Percentiles rank a stretch among this genome's conserved stretches.
phyloP scores from a whole-genome alignment of 139 green algal genomes.

The Edaphochlamys debaryana region DNA sequence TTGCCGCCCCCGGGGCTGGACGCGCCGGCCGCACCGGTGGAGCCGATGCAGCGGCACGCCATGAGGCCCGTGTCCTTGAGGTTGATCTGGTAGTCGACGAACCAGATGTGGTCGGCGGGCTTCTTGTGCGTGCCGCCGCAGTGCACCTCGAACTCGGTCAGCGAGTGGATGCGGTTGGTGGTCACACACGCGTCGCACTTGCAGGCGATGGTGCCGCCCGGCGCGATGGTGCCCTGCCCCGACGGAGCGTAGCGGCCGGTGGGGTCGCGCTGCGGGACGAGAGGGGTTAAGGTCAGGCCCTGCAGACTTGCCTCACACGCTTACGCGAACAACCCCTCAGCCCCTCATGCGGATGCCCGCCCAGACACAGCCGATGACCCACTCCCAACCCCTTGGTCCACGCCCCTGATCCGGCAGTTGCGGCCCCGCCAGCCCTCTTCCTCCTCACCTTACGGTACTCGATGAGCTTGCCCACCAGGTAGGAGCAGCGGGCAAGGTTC shows the following conservation, averaged over 20 bases:
- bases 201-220: slow-evolving; percentile 1
- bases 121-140: slow-evolving; percentile 36
- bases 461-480: neutral
- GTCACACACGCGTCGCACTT: neutral
- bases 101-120: slow-evolving; percentile 30
- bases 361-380: no score
- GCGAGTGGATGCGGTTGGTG: neutral
- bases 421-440: no score
- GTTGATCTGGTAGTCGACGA: neutral
- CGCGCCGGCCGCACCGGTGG: no score
- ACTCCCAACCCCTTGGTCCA: no score
- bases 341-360: no score
- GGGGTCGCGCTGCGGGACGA: slow-evolving; percentile 4
- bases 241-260: neutral
- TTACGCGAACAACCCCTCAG: no score
- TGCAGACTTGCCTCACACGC: no score
- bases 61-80: slow-evolving; percentile 11
- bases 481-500: neutral
- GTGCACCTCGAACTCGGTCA: slow-evolving; percentile 40
- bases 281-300: no score
- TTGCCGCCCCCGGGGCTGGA: no score
- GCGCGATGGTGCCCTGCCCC: neutral
- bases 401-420: no score
- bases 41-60: slow-evolving; percentile 32
- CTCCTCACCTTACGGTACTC: no score